phyloP scores from a whole-genome alignment of 345 rosid genomes.

The Acer negundo region DNA sequence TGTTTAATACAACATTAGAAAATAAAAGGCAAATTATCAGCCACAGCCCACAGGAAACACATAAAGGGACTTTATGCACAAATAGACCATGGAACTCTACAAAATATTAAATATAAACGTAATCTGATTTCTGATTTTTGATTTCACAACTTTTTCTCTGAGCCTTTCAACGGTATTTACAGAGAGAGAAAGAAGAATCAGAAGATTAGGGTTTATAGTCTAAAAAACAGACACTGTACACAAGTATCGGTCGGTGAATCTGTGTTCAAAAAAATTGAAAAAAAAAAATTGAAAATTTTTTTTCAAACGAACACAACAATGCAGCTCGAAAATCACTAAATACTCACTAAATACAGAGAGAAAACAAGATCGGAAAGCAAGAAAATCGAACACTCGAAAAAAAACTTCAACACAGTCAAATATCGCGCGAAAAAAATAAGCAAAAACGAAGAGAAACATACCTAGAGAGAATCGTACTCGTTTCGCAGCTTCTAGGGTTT shows the following conservation, averaged over 20 bases:
- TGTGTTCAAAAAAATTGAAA: neutral
- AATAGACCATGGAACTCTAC: neutral
- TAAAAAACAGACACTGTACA: neutral
- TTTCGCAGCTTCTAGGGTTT: neutral
- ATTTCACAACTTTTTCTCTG: neutral
- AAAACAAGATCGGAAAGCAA: neutral
- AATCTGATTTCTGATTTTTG: neutral
- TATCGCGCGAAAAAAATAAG: neutral
- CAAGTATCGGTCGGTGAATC: neutral
- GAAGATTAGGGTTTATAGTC: conserved; percentile 13
- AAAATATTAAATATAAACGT: too few species aligned
- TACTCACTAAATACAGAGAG: neutral
- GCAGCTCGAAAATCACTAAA: neutral
- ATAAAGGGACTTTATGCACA: neutral
- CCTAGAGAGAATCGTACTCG: neutral
- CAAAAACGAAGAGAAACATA: neutral
- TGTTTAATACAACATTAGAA: conserved; percentile 3
- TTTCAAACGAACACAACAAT: neutral
- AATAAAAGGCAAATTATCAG: neutral
- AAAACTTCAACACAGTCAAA: neutral
- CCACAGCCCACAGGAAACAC: neutral
- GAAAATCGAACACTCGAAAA: neutral
- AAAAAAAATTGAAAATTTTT: too few species aligned
- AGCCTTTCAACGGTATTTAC: neutral
- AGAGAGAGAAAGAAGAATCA: too few species aligned